These are phyloP conservation scores for Jaapia argillacea DNA, from an alignment of 768 basidiomycete genomes.

Conservation along the genomic window DNA sequence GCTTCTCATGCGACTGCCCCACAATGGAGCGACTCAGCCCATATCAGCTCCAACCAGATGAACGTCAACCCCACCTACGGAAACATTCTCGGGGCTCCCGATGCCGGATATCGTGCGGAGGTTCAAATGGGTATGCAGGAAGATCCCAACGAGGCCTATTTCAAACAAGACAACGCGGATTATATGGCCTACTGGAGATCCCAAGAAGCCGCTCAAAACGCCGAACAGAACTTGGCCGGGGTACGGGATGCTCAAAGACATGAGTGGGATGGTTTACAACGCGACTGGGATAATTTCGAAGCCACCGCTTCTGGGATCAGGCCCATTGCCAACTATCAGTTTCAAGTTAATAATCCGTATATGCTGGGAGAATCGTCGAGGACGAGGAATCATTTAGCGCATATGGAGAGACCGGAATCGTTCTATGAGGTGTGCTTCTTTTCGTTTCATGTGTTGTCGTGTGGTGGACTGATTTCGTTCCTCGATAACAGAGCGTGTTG, in stretches of 20 bases:
- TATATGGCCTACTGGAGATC: constrained; percentile 51
- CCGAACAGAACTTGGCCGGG: constrained; percentile 1
- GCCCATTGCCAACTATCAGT: constrained; percentile 50
- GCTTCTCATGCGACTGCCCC: too few species aligned
- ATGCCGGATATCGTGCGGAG: neutral
- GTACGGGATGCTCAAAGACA: constrained; percentile 10
- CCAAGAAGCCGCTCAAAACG: constrained; percentile 12
- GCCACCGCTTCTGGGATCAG: constrained; percentile 59
- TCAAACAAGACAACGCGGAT: constrained; percentile 61
- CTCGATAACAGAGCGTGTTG: constrained; percentile 57
- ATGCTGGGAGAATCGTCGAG: constrained; percentile 45
- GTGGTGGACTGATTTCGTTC: constrained; percentile 9
- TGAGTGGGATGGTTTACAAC: constrained; percentile 62
- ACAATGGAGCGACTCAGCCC: neutral
- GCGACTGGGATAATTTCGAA: constrained; percentile 77
- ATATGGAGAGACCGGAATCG: constrained; percentile 17
- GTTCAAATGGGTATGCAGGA: constrained; percentile 6
- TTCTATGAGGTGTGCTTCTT: constrained; percentile 29
- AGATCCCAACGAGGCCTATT: constrained; percentile 57
- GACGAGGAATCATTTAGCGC: constrained; percentile 35
- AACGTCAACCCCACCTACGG: neutral
- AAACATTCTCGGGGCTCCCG: neutral
- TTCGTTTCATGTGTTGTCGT: neutral
- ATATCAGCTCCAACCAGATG: too few species aligned
- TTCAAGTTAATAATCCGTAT: constrained; percentile 76